Base-by-base conservation (phyloP, 768 basidiomycete genomes). In the Lactifluus hygrophoroides region DNA sequence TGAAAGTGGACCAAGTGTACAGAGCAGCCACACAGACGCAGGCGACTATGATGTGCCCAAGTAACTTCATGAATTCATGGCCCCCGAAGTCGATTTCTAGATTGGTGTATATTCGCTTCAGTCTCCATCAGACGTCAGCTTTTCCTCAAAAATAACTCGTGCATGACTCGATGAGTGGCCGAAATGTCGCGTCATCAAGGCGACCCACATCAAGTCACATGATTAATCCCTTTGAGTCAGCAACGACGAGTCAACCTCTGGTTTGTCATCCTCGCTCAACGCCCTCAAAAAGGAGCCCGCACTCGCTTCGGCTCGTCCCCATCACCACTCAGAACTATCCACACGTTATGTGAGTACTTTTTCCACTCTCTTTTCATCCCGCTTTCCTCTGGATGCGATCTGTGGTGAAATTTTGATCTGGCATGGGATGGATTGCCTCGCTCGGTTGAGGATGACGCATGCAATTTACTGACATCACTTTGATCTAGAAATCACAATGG, bases 401-500 rank as follows among this genome's bases (percentile, higher is more conserved):
- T 38, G 25, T 16, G 11, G 34, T 13, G 27, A 50, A 54, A 60
- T 21, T 37, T 14, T 7, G n/a, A 9, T 14, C 32, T 27, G 49
- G 21, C 3, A 46, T 35, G 49, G 48, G 59, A 49, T 60, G 59
- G 59, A 60, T 60, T 32, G 10, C 35, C 11, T 11, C 16, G 6
- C 14, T 21, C 13, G 23, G 21, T 13, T n/a, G 13, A 46, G 28
- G 59, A 60, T 60, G 54, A 51, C 43, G 35, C 23, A n/a, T 9
- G 17, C n/a, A n/a, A 30, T 25, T 47, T 14, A 58, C 57, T 25
- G 21, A 50, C 17, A 16, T 44, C 13, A 28, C 23, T 21, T 51
- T 9, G 3, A 35, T 46, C 3, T 38, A 56, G 55, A 60, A 56
- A 50, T 25, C 25, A 50, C 30, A 51, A 96, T 96, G 94, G 94